These are phyloP conservation scores for Emergomyces africanus DNA, from an alignment of 2,329 filamentous ascomycete genomes.

Conservation along the genomic window DNA sequence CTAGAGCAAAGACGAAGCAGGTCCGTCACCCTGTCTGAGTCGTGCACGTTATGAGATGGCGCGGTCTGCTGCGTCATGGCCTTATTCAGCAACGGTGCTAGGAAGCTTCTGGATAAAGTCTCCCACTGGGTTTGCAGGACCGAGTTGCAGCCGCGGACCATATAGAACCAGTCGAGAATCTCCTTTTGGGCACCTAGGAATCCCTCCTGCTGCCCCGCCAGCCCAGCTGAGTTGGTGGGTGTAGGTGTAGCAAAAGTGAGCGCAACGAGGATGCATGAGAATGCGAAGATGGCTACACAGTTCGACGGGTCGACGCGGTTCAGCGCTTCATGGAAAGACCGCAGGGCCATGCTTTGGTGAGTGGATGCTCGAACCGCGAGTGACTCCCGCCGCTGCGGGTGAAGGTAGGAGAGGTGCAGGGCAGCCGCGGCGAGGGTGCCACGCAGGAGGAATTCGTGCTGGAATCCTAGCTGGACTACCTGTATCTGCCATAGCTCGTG, in stretches of 20 bases:
- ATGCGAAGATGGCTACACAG: constrained; percentile 27
- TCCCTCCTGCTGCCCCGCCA: constrained; percentile 10
- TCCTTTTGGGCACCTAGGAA: constrained; percentile 15
- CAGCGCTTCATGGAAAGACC: constrained; percentile 16
- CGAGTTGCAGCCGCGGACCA: constrained; percentile 19
- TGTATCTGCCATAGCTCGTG: constrained; percentile 19
- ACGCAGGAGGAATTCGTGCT: constrained; percentile 27
- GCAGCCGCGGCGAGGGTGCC: constrained; percentile 27
- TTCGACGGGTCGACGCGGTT: constrained; percentile 24
- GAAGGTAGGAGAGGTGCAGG: constrained; percentile 24
- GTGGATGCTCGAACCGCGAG: constrained; percentile 16
- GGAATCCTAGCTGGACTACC: constrained; percentile 21
- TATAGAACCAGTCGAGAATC: constrained; percentile 19
- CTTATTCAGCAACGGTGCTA: constrained; percentile 18
- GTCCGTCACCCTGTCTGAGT: constrained; percentile 17
- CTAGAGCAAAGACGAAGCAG: constrained; percentile 15
- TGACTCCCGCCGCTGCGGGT: constrained; percentile 14
- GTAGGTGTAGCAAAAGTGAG: constrained; percentile 15
- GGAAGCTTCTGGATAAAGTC: constrained; percentile 16
- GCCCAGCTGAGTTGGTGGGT: constrained; percentile 4
- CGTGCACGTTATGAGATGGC: constrained; percentile 14
- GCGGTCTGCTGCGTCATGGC: constrained; percentile 17
- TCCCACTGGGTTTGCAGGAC: constrained; percentile 18
- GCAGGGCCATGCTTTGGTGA: constrained; percentile 18
- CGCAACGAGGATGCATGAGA: constrained; percentile 19